phyloP scores from a whole-genome alignment of 495 filamentous ascomycete species.

The Aspergillus nidulans region DNA sequence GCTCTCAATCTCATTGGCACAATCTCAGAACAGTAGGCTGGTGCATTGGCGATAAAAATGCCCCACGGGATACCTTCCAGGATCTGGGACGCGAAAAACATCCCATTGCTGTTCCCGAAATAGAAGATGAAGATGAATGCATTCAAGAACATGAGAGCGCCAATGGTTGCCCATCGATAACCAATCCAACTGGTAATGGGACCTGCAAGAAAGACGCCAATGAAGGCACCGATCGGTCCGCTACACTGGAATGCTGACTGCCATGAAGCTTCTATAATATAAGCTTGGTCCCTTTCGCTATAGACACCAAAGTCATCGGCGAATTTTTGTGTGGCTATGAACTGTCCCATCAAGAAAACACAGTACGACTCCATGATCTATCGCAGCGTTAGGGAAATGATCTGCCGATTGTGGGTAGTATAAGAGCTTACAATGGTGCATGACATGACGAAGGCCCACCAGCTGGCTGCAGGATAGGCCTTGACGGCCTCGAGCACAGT shows the following conservation, averaged over 20 bases:
- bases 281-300: conserved; percentile 11
- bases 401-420: conserved; percentile 8
- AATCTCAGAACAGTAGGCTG: conserved; percentile 70
- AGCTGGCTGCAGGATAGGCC: conserved; percentile 45
- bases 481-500: conserved; percentile 29
- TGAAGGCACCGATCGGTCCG: conserved; percentile 55
- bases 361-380: conserved; percentile 43
- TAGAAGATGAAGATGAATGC: conserved; percentile 66
- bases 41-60: conserved; percentile 66
- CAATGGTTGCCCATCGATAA: conserved; percentile 62
- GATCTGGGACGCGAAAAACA: conserved; percentile 20
- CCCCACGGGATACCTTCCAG: conserved; percentile 71
- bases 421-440: conserved; percentile 37
- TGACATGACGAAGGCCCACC: conserved; percentile 42
- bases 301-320: conserved; percentile 34
- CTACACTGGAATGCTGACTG: conserved; percentile 38
- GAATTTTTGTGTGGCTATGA: conserved; percentile 38
- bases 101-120: conserved; percentile 37
- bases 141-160: conserved; percentile 53
- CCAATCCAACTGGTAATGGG: conserved; percentile 61
- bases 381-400: conserved; percentile 23
- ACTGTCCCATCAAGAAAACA: conserved; percentile 40
- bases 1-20: conserved; percentile 60
- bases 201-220: conserved; percentile 65
- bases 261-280: conserved; percentile 27